Base-by-base conservation (phyloP, 306 rosid species). In the Sicyos edulis region DNA sequence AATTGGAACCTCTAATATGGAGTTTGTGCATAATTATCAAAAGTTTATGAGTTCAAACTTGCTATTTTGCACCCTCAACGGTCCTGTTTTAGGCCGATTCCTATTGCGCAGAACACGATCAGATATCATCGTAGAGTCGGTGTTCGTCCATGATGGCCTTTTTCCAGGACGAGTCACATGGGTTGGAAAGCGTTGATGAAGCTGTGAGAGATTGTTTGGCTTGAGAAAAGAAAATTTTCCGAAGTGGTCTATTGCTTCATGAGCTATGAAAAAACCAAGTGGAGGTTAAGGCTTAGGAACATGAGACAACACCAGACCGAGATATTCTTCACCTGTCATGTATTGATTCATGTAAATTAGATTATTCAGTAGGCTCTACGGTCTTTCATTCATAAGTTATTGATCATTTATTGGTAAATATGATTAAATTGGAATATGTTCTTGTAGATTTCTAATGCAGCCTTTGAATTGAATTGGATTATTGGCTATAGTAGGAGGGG, bases 101-200 rank as follows among this genome's bases (percentile, higher is more conserved):
- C 44, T 93, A 15, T 58, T 95, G 0, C 79, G 82, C 47, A 93
- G 29, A 26, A 93, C 60, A 57, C 72, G 69, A 88, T 96, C 6
- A 95, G 87, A 11, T 71, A 84, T 93, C 7, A 83, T 90, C 20
- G 97, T 95, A 0, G 97, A 88, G 45, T 90, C 97, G 0, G 42
- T 93, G 70, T 93, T 93, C 47, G 98, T 93, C 47, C 97, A 91
- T 11, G 98, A 97, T 0, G 97, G 98, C 4, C 89, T 93, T 52
- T 72, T 86, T 76, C 82, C 91, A 8, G 52, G 78, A 6, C 54
- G 91, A 86, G 12, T 22, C 74, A 0, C 74, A 84, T 56, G 98
- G 97, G 0, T 71, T 90, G 80, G 96, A 88, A 82, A 76, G 76
- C 80, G 88, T 93, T 7, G 90, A 90, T 6, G 85, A 76, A 51